Evolutionary conservation across 164 flowering plant species (phyloP).

Genomic region (Piper betle): DNA sequence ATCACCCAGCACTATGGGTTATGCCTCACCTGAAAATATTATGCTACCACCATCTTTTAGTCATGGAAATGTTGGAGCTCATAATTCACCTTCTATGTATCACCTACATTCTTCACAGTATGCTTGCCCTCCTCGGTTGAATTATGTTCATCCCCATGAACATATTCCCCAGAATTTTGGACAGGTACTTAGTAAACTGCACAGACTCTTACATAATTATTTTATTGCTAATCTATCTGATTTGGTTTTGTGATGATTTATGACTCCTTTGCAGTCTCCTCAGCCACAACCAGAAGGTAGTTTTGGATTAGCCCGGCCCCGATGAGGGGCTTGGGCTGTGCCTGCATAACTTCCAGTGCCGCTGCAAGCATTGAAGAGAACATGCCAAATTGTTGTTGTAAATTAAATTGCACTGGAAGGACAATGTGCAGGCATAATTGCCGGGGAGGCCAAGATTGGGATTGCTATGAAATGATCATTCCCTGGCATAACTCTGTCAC

Average conservation of each 20-base stretch:
- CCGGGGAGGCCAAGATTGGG: slow-evolving; percentile 25
- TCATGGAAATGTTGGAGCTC: slow-evolving; percentile 61
- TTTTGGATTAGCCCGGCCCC: slow-evolving; percentile 99
- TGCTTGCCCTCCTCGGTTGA: slow-evolving; percentile 73
- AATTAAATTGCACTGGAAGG: slow-evolving; percentile 27
- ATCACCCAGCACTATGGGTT: slow-evolving; percentile 43
- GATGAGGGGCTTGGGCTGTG: slow-evolving; percentile 96
- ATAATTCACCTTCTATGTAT: slow-evolving; percentile 54
- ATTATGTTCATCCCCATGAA: slow-evolving; percentile 67
- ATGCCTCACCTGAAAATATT: slow-evolving; percentile 71
- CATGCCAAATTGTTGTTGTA: slow-evolving; percentile 5
- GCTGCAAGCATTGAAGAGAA: slow-evolving; percentile 4
- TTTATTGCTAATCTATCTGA: too few species aligned
- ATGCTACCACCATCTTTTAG: slow-evolving; percentile 46
- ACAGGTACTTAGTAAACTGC: slow-evolving; percentile 49
- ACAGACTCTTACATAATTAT: too few species aligned
- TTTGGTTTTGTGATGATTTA: too few species aligned
- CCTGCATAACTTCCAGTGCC: slow-evolving; percentile 77
- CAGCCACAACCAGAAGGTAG: slow-evolving; percentile 82
- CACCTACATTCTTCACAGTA: slow-evolving; percentile 61
- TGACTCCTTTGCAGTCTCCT: slow-evolving; percentile 39
- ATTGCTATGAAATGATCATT: neutral
- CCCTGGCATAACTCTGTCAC: too few species aligned
- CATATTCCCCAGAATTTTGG: slow-evolving; percentile 60
- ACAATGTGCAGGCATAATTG: slow-evolving; percentile 57